Evolutionary conservation across 2,329 filamentous ascomycete species (phyloP), one percentile per base, ranked within the genome.

Genomic region (Drechslerella stenobrocha): DNA sequence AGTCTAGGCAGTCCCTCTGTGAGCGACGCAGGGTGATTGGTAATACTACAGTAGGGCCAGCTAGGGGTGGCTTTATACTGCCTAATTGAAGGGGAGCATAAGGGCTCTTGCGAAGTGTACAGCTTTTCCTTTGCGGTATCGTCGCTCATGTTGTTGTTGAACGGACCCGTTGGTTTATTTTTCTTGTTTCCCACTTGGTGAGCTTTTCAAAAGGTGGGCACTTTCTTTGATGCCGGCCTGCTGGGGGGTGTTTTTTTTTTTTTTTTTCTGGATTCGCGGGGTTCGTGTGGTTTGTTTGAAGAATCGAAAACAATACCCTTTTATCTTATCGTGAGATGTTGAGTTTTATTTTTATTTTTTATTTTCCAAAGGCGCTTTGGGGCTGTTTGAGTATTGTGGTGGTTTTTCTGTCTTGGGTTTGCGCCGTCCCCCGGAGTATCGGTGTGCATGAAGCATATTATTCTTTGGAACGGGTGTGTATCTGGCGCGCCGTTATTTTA

Each of bases 1-100:
- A 67, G 63, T 56, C 24, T 52, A 15, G 55, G 55, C 30, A 67
- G 63, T 56, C 34, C 55, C 28, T 60, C 63, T 23, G 63, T 24
- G 20, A 67, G 63, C 42, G 63, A 67, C 32, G 48, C 52, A 8
- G 61, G 63, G 15, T 52, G 47, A 46, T 46, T 11, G 37, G 22
- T n/a, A 35, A 47, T 23, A 8, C 4, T 22, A 20, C 34, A 37
- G n/a, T 15, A 37, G 28, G 28, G 28, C 28, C 11, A n/a, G n/a
- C n/a, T n/a, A n/a, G n/a, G n/a, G n/a, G n/a, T n/a, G n/a, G n/a
- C n/a, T n/a, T n/a, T n/a, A n/a, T n/a, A n/a, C n/a, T n/a, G n/a
- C n/a, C n/a, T n/a, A n/a, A n/a, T n/a, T n/a, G n/a, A n/a, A n/a
- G n/a, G n/a, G n/a, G n/a, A n/a, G n/a, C n/a, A n/a, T n/a, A 13